Percentiles rank a stretch among this genome's conserved stretches.
Evolutionary conservation across 2,329 filamentous ascomycete genomes (phyloP).

Genomic region (Neonectria sp.): DNA sequence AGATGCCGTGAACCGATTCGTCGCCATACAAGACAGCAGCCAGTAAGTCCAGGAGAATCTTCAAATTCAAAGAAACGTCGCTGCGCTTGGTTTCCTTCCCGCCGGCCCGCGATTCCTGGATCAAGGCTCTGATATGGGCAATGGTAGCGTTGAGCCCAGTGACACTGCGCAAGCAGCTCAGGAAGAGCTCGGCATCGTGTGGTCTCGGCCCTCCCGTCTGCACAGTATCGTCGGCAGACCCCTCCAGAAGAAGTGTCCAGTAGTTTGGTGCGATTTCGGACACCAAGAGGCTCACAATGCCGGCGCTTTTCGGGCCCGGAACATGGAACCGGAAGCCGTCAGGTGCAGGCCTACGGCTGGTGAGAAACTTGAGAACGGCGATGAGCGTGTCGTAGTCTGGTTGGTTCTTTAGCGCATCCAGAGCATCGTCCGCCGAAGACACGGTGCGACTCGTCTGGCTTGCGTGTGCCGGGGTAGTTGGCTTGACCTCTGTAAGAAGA

Average conservation of each 20-base stretch:
- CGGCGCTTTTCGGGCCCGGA: constrained; percentile 78
- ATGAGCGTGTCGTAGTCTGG: constrained; percentile 73
- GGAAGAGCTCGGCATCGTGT: constrained; percentile 65
- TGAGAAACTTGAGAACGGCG: constrained; percentile 67
- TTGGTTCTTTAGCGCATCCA: constrained; percentile 73
- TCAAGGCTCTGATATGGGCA: constrained; percentile 75
- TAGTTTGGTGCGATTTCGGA: constrained; percentile 85
- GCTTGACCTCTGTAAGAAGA: constrained; percentile 56
- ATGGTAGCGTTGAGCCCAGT: constrained; percentile 84
- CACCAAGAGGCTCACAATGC: constrained; percentile 82
- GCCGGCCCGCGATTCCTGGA: constrained; percentile 64
- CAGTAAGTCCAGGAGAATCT: constrained; percentile 61
- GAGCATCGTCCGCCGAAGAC: constrained; percentile 63
- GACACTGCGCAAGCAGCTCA: constrained; percentile 79
- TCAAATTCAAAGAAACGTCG: constrained; percentile 61
- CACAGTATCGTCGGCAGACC: constrained; percentile 42
- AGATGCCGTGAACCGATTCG: constrained; percentile 55
- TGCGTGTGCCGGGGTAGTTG: constrained; percentile 29
- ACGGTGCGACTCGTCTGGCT: constrained; percentile 27
- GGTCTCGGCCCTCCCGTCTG: constrained; percentile 34
- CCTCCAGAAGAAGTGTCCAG: constrained; percentile 76
- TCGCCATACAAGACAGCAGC: constrained; percentile 58
- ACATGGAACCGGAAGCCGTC: constrained; percentile 45
- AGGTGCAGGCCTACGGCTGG: constrained; percentile 40
- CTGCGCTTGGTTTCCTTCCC: constrained; percentile 56